Evolutionary conservation across 495 filamentous ascomycete species (phyloP).

Genomic region (Xylona heveae): DNA sequence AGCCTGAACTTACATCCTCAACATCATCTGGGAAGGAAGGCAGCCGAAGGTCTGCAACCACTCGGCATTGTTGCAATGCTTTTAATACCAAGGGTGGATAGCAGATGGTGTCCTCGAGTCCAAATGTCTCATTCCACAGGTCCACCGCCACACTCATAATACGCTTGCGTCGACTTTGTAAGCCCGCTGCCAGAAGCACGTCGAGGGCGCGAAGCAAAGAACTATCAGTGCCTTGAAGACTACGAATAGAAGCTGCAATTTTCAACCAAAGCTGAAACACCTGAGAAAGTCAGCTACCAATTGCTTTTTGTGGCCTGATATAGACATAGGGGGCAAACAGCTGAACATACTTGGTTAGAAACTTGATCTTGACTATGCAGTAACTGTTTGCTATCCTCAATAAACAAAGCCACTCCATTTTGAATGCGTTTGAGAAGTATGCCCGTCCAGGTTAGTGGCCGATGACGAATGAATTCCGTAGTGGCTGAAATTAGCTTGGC

Average conservation of each 20-base stretch:
- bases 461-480: conserved; percentile 14
- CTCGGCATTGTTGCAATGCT: conserved; percentile 24
- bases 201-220: conserved; percentile 1
- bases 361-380: conserved; percentile 10
- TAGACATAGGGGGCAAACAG: conserved; percentile 6
- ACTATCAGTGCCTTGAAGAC: conserved; percentile 1
- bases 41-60: conserved; percentile 22
- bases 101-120: conserved; percentile 17
- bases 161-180: conserved; percentile 2
- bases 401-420: conserved; percentile 34
- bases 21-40: conserved; percentile 21
- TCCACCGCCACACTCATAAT: conserved; percentile 12
- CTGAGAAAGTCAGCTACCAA: not conserved
- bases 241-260: not conserved
- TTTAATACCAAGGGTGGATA: conserved; percentile 25
- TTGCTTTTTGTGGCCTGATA: not conserved
- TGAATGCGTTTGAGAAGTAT: conserved; percentile 31
- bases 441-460: conserved; percentile 14
- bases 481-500: conserved; percentile 14
- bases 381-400: conserved; percentile 27
- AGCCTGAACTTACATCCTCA: conserved; percentile 15
- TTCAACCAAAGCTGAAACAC: not conserved
- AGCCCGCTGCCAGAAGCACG: conserved; percentile 2
- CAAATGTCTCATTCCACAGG: conserved; percentile 39
- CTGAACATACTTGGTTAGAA: conserved; percentile 3